Percentiles rank a stretch among this genome's conserved stretches.
phyloP scores from a whole-genome alignment of 352 stramenopile genomes.

The Globisporangium carolinianum region DNA sequence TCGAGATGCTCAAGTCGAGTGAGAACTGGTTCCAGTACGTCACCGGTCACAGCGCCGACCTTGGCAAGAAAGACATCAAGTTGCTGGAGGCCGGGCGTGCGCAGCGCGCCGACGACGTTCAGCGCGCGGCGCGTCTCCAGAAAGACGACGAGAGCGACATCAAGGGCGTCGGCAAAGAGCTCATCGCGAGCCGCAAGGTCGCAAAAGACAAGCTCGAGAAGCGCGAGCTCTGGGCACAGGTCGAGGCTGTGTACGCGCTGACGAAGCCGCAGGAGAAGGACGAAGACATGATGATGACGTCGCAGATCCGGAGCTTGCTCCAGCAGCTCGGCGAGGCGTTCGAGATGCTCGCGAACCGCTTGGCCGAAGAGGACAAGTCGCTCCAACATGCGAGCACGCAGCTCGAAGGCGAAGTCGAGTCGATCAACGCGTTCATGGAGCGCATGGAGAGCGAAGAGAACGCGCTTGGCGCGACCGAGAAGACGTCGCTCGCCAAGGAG shows the following conservation, averaged over 20 bases:
- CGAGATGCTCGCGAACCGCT: constrained; percentile 84
- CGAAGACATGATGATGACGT: constrained; percentile 90
- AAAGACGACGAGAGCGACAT: constrained; percentile 82
- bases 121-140: constrained; percentile 73
- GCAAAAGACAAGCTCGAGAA: constrained; percentile 79
- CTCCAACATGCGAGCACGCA: constrained; percentile 78
- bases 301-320: constrained; percentile 79
- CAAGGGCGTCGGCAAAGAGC: constrained; percentile 60
- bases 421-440: constrained; percentile 86
- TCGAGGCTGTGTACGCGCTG: constrained; percentile 81
- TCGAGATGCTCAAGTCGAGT: constrained; percentile 87
- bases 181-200: constrained; percentile 47
- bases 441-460: constrained; percentile 87
- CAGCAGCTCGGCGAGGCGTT: constrained; percentile 84
- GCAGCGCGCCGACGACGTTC: constrained; percentile 67
- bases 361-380: constrained; percentile 81
- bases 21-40: constrained; percentile 89
- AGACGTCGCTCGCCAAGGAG: constrained; percentile 82
- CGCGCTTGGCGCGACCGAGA: constrained; percentile 73
- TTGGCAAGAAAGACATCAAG: constrained; percentile 83
- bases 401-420: constrained; percentile 80
- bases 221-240: constrained; percentile 76
- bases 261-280: constrained; percentile 84
- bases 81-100: constrained; percentile 58
- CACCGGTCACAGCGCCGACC: constrained; percentile 60